Evolutionary conservation across 305 asterid genomes (phyloP).

Genomic region (Fraxinus latifolia): DNA sequence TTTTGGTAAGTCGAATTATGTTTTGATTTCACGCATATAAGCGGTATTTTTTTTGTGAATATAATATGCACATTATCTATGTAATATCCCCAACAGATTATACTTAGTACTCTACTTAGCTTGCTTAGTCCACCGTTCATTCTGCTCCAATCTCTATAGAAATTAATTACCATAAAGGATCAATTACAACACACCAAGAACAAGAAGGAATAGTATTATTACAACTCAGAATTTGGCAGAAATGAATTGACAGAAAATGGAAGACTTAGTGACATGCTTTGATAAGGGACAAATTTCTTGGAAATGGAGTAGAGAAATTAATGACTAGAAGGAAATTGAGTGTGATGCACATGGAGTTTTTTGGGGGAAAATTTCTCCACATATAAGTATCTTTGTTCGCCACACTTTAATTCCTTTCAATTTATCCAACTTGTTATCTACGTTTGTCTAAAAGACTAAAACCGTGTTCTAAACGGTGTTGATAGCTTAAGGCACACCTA

Average conservation of each 20-base stretch:
- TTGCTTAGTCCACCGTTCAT: constrained; percentile 37
- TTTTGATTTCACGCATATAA: too few species aligned
- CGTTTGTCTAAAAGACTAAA: too few species aligned
- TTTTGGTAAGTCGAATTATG: too few species aligned
- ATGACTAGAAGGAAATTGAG: background rate
- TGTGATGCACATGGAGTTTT: background rate
- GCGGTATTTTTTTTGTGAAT: too few species aligned
- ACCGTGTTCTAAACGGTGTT: too few species aligned
- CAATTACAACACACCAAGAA: background rate
- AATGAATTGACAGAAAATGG: background rate
- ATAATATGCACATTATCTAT: too few species aligned
- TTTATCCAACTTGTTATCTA: background rate
- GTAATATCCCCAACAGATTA: too few species aligned
- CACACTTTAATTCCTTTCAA: too few species aligned
- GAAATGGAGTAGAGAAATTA: background rate
- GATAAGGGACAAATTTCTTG: background rate
- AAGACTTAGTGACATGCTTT: background rate
- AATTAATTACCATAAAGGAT: background rate
- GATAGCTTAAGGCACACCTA: too few species aligned
- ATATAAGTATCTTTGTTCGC: background rate
- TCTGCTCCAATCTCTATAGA: background rate
- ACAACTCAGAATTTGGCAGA: background rate
- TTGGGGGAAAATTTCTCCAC: background rate
- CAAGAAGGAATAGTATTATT: background rate
- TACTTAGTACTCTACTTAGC: constrained; percentile 32